A percentile compares a stretch with the other conserved stretches of the same genome.
Evolutionary conservation across 2,329 filamentous ascomycete genomes (phyloP).

Genomic region (Clarireedia paspali): DNA sequence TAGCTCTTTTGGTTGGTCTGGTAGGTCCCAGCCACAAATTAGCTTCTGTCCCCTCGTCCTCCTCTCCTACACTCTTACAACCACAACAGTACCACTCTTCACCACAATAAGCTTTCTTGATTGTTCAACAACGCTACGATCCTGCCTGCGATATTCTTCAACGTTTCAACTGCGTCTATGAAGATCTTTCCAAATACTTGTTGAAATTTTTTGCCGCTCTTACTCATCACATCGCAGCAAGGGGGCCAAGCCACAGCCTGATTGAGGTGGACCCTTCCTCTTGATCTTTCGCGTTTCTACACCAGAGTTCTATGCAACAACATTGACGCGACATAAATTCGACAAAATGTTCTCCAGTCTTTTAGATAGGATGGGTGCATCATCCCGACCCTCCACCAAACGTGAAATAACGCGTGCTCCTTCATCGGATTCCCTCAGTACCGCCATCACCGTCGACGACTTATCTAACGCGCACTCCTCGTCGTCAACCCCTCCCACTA

Average conservation of each 20-base stretch:
- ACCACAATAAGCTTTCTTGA: not conserved
- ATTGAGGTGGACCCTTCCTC: constrained; percentile 3
- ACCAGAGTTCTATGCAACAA: constrained; percentile 4
- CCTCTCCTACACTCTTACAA: not conserved
- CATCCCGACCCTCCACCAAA: constrained; percentile 11
- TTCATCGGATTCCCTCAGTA: constrained; percentile 23
- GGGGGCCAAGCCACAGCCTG: constrained; percentile 7
- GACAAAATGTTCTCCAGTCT: constrained; percentile 19
- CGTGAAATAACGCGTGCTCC: constrained; percentile 21
- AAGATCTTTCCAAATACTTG: not conserved
- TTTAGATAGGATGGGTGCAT: constrained; percentile 16
- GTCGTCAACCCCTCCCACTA: constrained; percentile 54
- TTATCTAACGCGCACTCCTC: constrained; percentile 24
- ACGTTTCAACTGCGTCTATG: not conserved
- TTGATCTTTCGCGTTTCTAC: constrained; percentile 7
- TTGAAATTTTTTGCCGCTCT: not conserved
- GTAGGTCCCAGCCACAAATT: constrained; percentile 4
- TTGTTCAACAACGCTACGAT: not conserved
- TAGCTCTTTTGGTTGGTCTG: not conserved
- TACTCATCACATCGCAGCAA: not conserved
- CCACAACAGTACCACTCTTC: not conserved
- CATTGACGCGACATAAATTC: constrained; percentile 9
- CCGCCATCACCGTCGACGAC: constrained; percentile 24
- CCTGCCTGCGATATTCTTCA: not conserved
- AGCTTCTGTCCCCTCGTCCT: not conserved